Evolutionary conservation across 2,329 filamentous ascomycete species (phyloP).

Genomic region (Tolypocladium tropicale): DNA sequence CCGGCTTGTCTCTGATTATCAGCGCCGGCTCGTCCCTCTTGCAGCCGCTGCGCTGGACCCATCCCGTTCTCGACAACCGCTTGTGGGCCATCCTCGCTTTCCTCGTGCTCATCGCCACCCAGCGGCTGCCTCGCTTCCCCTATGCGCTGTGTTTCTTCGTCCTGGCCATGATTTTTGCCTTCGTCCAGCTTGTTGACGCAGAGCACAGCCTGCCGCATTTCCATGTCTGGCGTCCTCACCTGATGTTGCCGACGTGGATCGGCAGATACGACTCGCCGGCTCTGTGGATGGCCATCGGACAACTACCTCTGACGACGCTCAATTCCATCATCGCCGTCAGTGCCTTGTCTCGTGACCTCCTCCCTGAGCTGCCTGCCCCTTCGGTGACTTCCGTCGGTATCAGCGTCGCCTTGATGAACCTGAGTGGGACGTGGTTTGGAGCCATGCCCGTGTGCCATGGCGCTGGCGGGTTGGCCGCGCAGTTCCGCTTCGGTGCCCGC

Average conservation of each 20-base stretch:
- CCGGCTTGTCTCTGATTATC: constrained; percentile 72
- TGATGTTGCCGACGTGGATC: constrained; percentile 25
- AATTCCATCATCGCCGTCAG: constrained; percentile 88
- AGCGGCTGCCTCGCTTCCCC: constrained; percentile 56
- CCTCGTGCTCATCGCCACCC: constrained; percentile 57
- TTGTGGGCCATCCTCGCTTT: constrained; percentile 70
- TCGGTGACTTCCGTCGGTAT: constrained; percentile 68
- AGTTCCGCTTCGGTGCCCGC: constrained; percentile 83
- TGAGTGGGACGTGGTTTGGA: constrained; percentile 81
- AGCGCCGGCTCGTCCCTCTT: constrained; percentile 64
- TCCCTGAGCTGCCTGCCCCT: constrained; percentile 58
- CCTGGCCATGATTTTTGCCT: constrained; percentile 56
- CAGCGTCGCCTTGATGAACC: constrained; percentile 76
- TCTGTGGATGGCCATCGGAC: constrained; percentile 61
- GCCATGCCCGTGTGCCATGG: constrained; percentile 95
- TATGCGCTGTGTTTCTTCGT: constrained; percentile 68
- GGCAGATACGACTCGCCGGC: constrained; percentile 19
- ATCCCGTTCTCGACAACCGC: constrained; percentile 64
- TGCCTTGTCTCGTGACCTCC: constrained; percentile 65
- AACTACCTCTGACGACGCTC: constrained; percentile 81
- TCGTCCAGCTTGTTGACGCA: constrained; percentile 23
- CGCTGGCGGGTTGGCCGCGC: constrained; percentile 79
- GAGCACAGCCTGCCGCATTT: constrained; percentile 37
- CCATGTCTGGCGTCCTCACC: constrained; percentile 48
- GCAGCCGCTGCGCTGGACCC: constrained; percentile 56